A percentile compares a stretch with the other conserved stretches of the same genome.
phyloP scores from a whole-genome alignment of 2,329 filamentous ascomycete species.

The Penicillium frequentans region DNA sequence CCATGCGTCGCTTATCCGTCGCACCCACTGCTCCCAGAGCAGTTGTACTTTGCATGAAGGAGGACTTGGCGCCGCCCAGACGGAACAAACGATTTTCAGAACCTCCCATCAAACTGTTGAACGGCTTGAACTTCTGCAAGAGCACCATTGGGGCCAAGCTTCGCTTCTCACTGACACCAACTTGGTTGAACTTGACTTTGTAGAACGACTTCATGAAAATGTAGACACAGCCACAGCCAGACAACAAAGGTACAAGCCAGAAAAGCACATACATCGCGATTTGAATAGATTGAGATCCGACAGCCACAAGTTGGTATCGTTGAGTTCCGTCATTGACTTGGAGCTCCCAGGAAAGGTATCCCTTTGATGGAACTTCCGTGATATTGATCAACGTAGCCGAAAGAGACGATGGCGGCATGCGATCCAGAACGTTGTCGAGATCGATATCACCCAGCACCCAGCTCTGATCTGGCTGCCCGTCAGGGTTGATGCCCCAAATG shows the following conservation, averaged over 20 bases:
- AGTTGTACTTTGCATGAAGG: conserved; percentile 38
- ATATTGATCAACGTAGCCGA: conserved; percentile 60
- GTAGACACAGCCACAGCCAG: conserved; percentile 53
- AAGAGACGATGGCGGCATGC: conserved; percentile 60
- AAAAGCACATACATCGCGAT: conserved; percentile 57
- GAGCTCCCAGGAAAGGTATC: conserved; percentile 57
- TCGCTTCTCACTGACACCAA: conserved; percentile 54
- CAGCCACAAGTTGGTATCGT: conserved; percentile 52
- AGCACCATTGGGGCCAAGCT: conserved; percentile 38
- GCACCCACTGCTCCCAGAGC: conserved; percentile 30
- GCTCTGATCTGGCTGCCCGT: conserved; percentile 61
- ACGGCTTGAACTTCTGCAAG: conserved; percentile 37
- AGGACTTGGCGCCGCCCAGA: conserved; percentile 33
- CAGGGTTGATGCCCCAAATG: conserved; percentile 65
- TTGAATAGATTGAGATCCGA: conserved; percentile 55
- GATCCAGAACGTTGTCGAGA: conserved; percentile 59
- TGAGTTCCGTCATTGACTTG: conserved; percentile 57
- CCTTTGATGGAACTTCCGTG: conserved; percentile 53
- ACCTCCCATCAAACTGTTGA: conserved; percentile 19
- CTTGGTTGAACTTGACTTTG: conserved; percentile 62
- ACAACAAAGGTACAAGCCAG: conserved; percentile 54
- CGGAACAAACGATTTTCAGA: conserved; percentile 24
- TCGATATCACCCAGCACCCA: conserved; percentile 63
- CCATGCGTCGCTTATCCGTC: conserved; percentile 46
- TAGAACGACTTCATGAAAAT: conserved; percentile 64